Evolutionary conservation across 345 rosid species (phyloP).

Genomic region (Citrus medica): DNA sequence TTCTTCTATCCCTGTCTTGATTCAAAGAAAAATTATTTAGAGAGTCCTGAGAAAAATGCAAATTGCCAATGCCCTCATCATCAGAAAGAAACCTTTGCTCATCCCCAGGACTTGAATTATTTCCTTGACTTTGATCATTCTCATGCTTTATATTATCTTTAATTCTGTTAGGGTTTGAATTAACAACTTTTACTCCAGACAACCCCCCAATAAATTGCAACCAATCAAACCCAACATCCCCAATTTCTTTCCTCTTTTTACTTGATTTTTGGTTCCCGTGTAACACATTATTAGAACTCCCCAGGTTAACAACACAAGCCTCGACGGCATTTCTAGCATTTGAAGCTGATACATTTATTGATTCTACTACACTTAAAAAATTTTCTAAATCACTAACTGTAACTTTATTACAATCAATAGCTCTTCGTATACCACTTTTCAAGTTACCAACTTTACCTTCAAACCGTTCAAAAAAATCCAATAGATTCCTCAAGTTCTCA

Average conservation of each 20-base stretch:
- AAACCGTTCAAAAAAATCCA: constrained; percentile 44
- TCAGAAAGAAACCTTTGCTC: constrained; percentile 13
- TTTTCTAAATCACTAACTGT: constrained; percentile 37
- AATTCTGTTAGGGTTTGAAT: constrained; percentile 30
- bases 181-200: constrained; percentile 32
- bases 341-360: constrained; percentile 34
- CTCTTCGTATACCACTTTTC: constrained; percentile 38
- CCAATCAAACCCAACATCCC: constrained; percentile 31
- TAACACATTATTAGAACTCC: constrained; percentile 15
- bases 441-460: constrained; percentile 36
- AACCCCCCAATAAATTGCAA: constrained; percentile 34
- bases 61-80: constrained; percentile 10
- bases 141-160: constrained; percentile 39
- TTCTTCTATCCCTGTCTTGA: constrained; percentile 23
- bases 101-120: constrained; percentile 11
- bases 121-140: constrained; percentile 29
- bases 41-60: constrained; percentile 17
- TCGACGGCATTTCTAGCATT: constrained; percentile 34
- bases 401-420: constrained; percentile 43
- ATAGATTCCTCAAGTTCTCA: constrained; percentile 36
- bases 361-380: constrained; percentile 40
- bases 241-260: constrained; percentile 38
- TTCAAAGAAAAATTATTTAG: constrained; percentile 17
- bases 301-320: constrained; percentile 24
- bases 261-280: constrained; percentile 32